Evolutionary conservation across 2,329 filamentous ascomycete genomes (phyloP), one percentile per base, ranked within the genome.

Genomic region (Apiospora saccharicola): DNA sequence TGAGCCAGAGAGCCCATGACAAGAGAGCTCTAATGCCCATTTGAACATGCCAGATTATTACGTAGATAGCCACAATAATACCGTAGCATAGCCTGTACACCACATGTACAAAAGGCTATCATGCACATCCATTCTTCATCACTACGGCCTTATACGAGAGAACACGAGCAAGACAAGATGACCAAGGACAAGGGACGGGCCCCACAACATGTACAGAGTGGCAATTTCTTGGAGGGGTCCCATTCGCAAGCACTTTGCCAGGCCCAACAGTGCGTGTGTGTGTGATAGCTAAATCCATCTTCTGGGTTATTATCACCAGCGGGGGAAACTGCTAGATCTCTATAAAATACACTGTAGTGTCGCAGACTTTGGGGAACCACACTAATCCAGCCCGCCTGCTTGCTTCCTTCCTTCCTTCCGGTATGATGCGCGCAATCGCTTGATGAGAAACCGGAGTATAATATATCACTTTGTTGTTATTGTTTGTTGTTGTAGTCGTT

Each of bases 391-490:
- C 57, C 57, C 57, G 57, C 57, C 22, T 22, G 53, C 12, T 53
- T 30, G 49, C 26, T 30, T 30, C n/a, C 26, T 19, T 37, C n/a
- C 26, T 19, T 37, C 57, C 22, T 64, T n/a, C 57, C 34, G 34
- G 41, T 64, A n/a, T 64, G 57, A 64, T 64, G 57, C 57, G 57
- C 37, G 26, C 16, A 43, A 41, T 26, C 41, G 61, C 30, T 67
- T 69, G 30, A 16, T 49, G 68, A 70, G 68, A 71, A 71, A 47
- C 57, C 71, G 46, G 57, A 34, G 57, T 68, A 51, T 47, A 46
- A 51, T 47, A 46, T 69, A 64, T 68, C 70, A 70, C 26, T 30
- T 30, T 30, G 26, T 30, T 30, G 26, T 47, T 41, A 68, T 57
- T 57, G 34, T 64, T 64, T 34, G 34, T 41, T 68, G 46, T 41